Conservation (phyloP, 73 alveolate species). For the Symbiodinium pilosum region DNA sequence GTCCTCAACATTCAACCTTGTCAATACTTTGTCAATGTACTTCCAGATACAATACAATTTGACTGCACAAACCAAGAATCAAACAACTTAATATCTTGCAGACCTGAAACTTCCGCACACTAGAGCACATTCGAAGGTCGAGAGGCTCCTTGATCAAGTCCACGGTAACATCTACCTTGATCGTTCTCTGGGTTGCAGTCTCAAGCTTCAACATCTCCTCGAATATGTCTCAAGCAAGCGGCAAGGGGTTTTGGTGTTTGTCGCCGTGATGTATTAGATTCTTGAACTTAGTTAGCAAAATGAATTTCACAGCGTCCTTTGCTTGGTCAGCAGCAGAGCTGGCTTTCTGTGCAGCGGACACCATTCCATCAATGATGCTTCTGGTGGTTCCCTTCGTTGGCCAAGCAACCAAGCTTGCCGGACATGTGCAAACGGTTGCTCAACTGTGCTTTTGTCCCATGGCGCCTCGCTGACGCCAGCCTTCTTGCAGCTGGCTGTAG, state of each 20-base stretch:
- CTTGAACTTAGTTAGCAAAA: too few relatives aligned
- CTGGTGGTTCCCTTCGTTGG: neutral
- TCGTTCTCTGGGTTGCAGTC: slow-evolving; percentile 46
- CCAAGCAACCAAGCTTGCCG: too few relatives aligned
- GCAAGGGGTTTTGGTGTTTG: too few relatives aligned
- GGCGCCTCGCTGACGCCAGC: slow-evolving; percentile 46
- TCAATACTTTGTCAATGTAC: too few relatives aligned
- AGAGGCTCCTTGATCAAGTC: slow-evolving; percentile 66
- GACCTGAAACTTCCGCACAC: too few relatives aligned
- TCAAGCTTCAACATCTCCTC: neutral
- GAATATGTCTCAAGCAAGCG: too few relatives aligned
- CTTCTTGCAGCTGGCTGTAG: slow-evolving; percentile 39
- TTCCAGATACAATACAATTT: too few relatives aligned
- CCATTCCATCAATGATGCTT: neutral
- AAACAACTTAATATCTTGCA: too few relatives aligned
- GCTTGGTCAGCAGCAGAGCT: neutral
- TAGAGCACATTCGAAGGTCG: neutral
- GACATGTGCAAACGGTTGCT: too few relatives aligned
- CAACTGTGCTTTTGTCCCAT: neutral
- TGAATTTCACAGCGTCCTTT: neutral
- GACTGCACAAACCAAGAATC: too few relatives aligned
- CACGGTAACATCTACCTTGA: slow-evolving; percentile 80
- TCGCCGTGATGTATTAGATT: too few relatives aligned
- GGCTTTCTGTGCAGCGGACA: neutral
- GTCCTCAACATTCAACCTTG: slow-evolving; percentile 60